Conservation (phyloP, 371 early-diverging fungal genomes). For the Conidiobolus incongruus region DNA sequence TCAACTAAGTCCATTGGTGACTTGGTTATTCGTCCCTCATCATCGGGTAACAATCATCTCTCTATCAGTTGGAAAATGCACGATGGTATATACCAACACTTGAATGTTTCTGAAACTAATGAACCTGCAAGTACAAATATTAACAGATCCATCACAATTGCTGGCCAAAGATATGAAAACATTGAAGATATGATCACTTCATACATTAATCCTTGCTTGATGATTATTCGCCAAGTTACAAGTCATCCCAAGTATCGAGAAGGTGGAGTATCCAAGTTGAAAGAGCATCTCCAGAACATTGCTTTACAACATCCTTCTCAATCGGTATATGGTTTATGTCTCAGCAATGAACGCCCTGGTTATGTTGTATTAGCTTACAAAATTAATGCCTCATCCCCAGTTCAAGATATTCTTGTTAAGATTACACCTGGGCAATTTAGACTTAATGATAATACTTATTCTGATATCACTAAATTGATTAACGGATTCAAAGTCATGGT, state of each 20-base stretch:
- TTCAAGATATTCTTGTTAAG: slow-evolving; percentile 21
- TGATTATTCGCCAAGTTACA: slow-evolving; percentile 37
- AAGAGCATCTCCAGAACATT: slow-evolving; percentile 7
- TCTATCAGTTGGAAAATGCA: slow-evolving; percentile 86
- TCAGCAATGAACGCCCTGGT: slow-evolving; percentile 18
- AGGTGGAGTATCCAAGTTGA: slow-evolving; percentile 13
- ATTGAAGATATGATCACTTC: slow-evolving; percentile 78
- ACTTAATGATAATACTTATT: slow-evolving; percentile 25
- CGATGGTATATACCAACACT: slow-evolving; percentile 65
- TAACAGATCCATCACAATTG: slow-evolving; percentile 23
- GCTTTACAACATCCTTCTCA: slow-evolving; percentile 19
- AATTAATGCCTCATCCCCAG: slow-evolving; percentile 13
- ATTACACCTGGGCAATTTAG: slow-evolving; percentile 35
- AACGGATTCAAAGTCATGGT: slow-evolving; percentile 30
- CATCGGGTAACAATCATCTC: slow-evolving; percentile 62
- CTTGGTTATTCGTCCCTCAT: slow-evolving; percentile 82
- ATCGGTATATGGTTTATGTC: slow-evolving; percentile 28
- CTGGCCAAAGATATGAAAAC: slow-evolving; percentile 40
- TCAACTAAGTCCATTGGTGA: slow-evolving; percentile 43
- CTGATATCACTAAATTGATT: slow-evolving; percentile 27
- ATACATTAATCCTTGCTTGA: slow-evolving; percentile 62
- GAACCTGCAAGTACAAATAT: neutral
- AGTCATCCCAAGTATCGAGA: slow-evolving; percentile 32
- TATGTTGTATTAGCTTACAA: slow-evolving; percentile 24
- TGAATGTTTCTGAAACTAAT: slow-evolving; percentile 18